Base-by-base conservation (phyloP, 2,329 filamentous ascomycete species). In the Pseudocercospora crystallina region DNA sequence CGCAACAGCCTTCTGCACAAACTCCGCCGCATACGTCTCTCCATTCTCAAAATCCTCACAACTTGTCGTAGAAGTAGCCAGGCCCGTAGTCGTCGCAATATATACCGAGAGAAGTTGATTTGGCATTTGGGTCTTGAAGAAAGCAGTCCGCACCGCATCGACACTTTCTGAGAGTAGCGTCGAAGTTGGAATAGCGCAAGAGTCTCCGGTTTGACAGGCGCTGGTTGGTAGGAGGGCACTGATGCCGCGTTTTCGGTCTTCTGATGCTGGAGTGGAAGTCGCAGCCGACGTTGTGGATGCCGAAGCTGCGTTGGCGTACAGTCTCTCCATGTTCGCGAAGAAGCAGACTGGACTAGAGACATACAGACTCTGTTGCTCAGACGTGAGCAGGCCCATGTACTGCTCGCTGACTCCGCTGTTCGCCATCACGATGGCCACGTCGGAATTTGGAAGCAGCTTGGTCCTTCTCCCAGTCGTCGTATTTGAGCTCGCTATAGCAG, bases 271-370 rank as follows among this genome's bases (percentile, higher is more conserved):
- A 11, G 20, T 43, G 12, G 26, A 17, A 11, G 38, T 12, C 9
- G 12, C 14, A 20, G 38, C 38, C 5, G 38, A 26, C 9, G 15
- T 31, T 8, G 20, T 26, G 3, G 9, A 29, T 17, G 40, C 40
- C 3, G 8, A 14, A 9, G 46, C 46, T 15, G 37, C 46, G 30
- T 15, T 37, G 12, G 29, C 46, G 31, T 48, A 43, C 31, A 48
- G 26, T 30, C 46, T 31, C 26, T 42, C 46, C 32, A 43, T 38
- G 31, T 34, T 43, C n/a, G 15, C 30, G 17, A 48, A 42, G 30
- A 42, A 48, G 30, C 36, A 47, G 13, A 47, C 36, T 12, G 45
- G 45, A 20, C 26, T 40, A 4, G 14, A 11, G 3, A 41, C 37
- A 14, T 26, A 47, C 14, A 41, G n/a, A 9, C 20, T 29, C 26